Evolutionary conservation across 2,329 filamentous ascomycete genomes (phyloP), one percentile per base, ranked within the genome.

Genomic region (Fusarium sambucinum): DNA sequence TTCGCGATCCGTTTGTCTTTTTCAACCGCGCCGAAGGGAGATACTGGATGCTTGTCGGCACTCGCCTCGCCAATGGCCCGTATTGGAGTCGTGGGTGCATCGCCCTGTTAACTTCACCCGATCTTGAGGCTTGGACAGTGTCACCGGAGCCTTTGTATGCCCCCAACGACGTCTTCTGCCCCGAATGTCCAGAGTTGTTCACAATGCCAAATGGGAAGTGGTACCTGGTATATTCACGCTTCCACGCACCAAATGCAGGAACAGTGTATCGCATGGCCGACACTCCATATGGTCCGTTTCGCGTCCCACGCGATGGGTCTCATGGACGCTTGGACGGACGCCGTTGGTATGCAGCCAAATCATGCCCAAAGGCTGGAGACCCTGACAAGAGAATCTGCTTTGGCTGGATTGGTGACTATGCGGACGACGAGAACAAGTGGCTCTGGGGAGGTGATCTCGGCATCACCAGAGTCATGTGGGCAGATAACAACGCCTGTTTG

Each of bases 31-130:
- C 55, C 19, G 76, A 77, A 46, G 44, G 59, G 1, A 59, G 66
- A n/a, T 80, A 75, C 50, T 79, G 77, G 77, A 79, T 80, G 78
- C 72, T 79, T n/a, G 75, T 79, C 14, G 77, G 74, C 27, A 75
- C 77, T 6, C 73, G 78, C n/a, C 73, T 78, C 4, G 66, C 68
- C 5, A 60, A 51, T 7, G 78, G 77, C 1, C 77, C 78, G 0
- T 71, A 74, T 58, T 79, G 76, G 77, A 76, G 68, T n/a, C 72
- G 78, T 13, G 78, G 78, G 17, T 79, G 77, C 63, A 66, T 80
- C n/a, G 78, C 76, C 10, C 68, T 79, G 5, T 66, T 79, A n/a
- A 79, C 76, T 2, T 79, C 78, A 3, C 44, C 66, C 1, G 72
- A 79, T 58, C 70, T 80, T 12, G 69, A 76, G 3, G 54, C 44